A percentile compares a stretch with the other conserved stretches of the same genome.
phyloP scores from a whole-genome alignment of 2,329 filamentous ascomycete genomes.

The Fusarium praegraminearum region DNA sequence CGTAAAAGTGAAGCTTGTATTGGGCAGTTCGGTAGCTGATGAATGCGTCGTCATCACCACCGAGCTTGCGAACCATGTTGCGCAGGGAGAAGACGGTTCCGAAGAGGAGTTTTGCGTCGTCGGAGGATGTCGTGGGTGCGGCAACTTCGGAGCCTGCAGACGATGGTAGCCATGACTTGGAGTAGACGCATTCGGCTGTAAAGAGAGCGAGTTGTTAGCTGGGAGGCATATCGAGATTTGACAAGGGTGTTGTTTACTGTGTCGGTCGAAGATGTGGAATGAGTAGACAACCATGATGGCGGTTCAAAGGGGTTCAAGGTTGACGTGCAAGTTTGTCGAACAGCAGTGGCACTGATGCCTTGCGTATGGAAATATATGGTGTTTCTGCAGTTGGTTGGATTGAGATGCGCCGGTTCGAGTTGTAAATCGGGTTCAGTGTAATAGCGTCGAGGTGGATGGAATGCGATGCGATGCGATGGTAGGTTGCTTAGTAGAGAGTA shows the following conservation, averaged over 20 bases:
- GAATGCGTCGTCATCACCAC: conserved; percentile 93
- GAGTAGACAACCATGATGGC: conserved; percentile 89
- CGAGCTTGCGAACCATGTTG: conserved; percentile 96
- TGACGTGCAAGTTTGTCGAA: background rate
- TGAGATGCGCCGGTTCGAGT: background rate
- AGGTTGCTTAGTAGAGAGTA: conserved; percentile 9
- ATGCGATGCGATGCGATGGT: conserved; percentile 18
- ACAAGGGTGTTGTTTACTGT: conserved; percentile 74
- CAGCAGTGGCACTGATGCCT: background rate
- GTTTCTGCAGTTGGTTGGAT: background rate
- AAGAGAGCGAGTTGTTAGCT: conserved; percentile 31
- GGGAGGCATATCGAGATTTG: background rate
- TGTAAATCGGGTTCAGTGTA: background rate
- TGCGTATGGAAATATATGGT: background rate
- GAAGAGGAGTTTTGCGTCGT: conserved; percentile 97
- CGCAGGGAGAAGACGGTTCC: conserved; percentile 95
- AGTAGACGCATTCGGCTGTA: conserved; percentile 97
- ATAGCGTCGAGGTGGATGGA: background rate
- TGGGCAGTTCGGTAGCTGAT: conserved; percentile 92
- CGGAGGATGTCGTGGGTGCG: conserved; percentile 59
- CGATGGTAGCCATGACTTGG: conserved; percentile 79
- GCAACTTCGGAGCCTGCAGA: conserved; percentile 50
- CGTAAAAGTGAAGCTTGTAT: conserved; percentile 99
- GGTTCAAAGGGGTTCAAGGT: conserved; percentile 21
- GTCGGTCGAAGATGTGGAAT: conserved; percentile 98